Base-by-base conservation (phyloP, 23 red algal genomes). In the Cyanidiococcus yangmingshanensis region DNA sequence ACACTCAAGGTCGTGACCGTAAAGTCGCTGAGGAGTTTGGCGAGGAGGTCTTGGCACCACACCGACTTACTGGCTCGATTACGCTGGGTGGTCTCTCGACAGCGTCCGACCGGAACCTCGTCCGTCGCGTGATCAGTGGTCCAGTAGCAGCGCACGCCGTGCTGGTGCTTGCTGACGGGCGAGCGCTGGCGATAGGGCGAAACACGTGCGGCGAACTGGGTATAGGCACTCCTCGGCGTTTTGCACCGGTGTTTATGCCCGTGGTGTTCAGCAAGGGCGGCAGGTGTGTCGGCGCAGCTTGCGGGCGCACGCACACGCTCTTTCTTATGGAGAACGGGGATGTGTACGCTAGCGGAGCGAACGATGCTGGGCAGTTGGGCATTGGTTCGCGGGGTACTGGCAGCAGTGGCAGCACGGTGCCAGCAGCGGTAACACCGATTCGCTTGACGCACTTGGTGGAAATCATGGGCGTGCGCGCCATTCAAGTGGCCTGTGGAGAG, bases 331-430 rank as follows among this genome's bases (percentile, higher is more conserved):
- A 57, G 1, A 33, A 68, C 35, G 86, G 86, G 3, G 38, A 40
- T 32, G 86, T 89, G 67, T 45, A 83, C 34, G 80, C 79, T 27
- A 63, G 68, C 31, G 86, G 86, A n/a, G 86, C 86, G 1, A 89
- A 89, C 45, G 79, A 82, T 58, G 75, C 50, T 2, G 86, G 86
- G 25, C 86, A 89, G 74, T 50, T 89, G 1, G 86, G 86, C 39
- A 30, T 83, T 16, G 86, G 79, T 24, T 37, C 76, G 63, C n/a
- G 32, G n/a, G 63, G 63, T 29, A 35, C 7, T 29, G 7, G 63
- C n/a, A 7, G 16, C n/a, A 71, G 63, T 30, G 45, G 45, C 12
- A 21, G 12, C 45, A 35, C 3, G 7, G n/a, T 71, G 27, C 63
- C 63, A 29, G 63, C 63, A 25, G 32, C 63, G 3, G 63, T 35